These are phyloP conservation scores for Schwanniomyces pseudopolymorphus DNA, from an alignment of 805 yeast species.

Conservation along the genomic window DNA sequence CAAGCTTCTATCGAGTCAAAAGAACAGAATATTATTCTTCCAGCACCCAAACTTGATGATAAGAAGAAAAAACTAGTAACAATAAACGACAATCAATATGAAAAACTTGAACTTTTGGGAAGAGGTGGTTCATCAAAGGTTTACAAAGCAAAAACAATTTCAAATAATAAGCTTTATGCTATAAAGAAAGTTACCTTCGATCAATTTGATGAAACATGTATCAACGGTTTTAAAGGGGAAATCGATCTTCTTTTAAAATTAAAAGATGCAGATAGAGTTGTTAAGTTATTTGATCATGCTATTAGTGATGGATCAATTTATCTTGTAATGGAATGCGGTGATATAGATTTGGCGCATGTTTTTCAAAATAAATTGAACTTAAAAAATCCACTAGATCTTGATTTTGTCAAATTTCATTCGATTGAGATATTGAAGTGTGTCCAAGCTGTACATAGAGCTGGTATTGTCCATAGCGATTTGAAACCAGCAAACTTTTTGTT, in stretches of 20 bases:
- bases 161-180: conserved; percentile 63
- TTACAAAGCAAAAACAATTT: conserved; percentile 64
- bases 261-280: conserved; percentile 65
- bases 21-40: not conserved
- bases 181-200: conserved; percentile 79
- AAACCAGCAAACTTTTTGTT: conserved; percentile 71
- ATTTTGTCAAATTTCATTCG: conserved; percentile 78
- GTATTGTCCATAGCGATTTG: conserved; percentile 81
- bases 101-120: conserved; percentile 75
- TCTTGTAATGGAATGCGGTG: conserved; percentile 94
- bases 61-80: conserved; percentile 27
- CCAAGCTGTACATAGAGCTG: conserved; percentile 81
- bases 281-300: conserved; percentile 72
- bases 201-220: conserved; percentile 73
- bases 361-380: conserved; percentile 55
- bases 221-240: conserved; percentile 85
- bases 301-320: conserved; percentile 61
- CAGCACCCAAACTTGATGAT: conserved; percentile 11
- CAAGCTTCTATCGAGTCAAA: not conserved
- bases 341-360: conserved; percentile 82
- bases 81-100: conserved; percentile 63
- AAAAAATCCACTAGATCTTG: conserved; percentile 51
- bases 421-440: conserved; percentile 80
- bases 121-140: conserved; percentile 93
- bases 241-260: conserved; percentile 69